Conservation (phyloP, 139 green algal species). For the Eudorina sp. region DNA sequence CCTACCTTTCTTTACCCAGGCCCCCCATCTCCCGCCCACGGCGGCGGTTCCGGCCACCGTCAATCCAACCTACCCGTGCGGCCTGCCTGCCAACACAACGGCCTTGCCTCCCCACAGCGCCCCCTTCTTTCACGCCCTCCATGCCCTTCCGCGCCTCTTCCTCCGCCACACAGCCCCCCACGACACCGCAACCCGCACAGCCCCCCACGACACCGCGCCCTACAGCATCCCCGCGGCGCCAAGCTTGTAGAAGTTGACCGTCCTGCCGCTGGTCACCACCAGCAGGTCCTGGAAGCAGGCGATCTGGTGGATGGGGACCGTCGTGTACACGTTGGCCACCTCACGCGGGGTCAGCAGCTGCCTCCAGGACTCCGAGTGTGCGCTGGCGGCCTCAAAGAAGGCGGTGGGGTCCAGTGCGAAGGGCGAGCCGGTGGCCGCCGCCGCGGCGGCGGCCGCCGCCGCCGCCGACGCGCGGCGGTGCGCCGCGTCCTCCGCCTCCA, state of each 20-base stretch:
- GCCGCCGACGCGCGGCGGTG: neutral
- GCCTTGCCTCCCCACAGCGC: too few species aligned
- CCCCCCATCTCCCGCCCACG: too few species aligned
- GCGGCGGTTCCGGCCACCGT: too few species aligned
- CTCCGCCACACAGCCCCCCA: too few species aligned
- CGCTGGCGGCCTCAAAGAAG: neutral
- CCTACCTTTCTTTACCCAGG: too few species aligned
- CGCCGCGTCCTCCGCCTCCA: neutral
- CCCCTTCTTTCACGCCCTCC: too few species aligned
- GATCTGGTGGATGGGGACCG: constrained; percentile 18
- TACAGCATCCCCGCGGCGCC: neutral
- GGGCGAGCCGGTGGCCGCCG: neutral
- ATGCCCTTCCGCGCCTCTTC: too few species aligned
- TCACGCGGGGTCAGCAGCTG: neutral
- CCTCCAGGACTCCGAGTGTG: neutral
- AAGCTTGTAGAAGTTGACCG: constrained; percentile 7
- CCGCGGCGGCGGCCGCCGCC: neutral
- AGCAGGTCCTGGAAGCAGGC: constrained; percentile 32
- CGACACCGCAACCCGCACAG: too few species aligned
- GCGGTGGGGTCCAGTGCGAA: neutral
- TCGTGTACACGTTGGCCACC: constrained; percentile 31
- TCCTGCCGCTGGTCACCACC: constrained; percentile 22
- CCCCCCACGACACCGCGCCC: neutral
- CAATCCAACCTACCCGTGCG: too few species aligned
- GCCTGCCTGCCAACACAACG: too few species aligned